Evolutionary conservation across 306 rosid species (phyloP), one percentile per base, ranked within the genome.

Genomic region (Prosopis cineraria): DNA sequence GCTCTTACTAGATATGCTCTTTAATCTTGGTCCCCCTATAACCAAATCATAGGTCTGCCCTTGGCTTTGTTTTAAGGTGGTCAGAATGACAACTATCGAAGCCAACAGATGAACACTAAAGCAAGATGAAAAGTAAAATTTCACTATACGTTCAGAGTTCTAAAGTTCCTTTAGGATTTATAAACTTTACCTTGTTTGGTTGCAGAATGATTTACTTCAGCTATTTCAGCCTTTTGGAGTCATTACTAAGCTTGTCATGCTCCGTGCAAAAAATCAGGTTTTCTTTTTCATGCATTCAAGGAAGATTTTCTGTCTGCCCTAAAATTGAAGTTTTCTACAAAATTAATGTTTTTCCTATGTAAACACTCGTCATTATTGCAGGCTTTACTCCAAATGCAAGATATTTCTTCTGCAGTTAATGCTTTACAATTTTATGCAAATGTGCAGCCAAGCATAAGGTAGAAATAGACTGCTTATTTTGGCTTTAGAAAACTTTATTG

Each of bases 371-470:
- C 67, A 22, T 82, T 48, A 66, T 72, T 84, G 29, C 84, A 96
- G 99, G 98, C 99, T 56, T 98, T 96, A 79, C 83, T 96, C 78
- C 99, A 96, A 87, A 96, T 96, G 99, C 94, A 93, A 88, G 99
- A 96, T 83, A 52, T 92, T 84, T 64, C 94, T 60, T 82, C 97
- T 34, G 99, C 99, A 70, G 96, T 91, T 58, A 89, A 29, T 82
- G 96, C 99, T 72, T 77, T 93, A 76, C 98, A 96, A 75, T 96
- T 84, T 73, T 91, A 93, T 85, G 94, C 85, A 72, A 93, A 86
- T 80, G 87, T 88, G 41, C 99, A 96, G 82, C 96, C 99, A 25
- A 90, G 93, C 81, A 91, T 96, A 82, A 89, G 98, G 98, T 95
- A 88, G 47, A 36, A 37, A 65, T 48, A 63, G 52, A 22, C 73